Evolutionary conservation across 306 rosid species (phyloP).

Genomic region (Urtica urens): DNA sequence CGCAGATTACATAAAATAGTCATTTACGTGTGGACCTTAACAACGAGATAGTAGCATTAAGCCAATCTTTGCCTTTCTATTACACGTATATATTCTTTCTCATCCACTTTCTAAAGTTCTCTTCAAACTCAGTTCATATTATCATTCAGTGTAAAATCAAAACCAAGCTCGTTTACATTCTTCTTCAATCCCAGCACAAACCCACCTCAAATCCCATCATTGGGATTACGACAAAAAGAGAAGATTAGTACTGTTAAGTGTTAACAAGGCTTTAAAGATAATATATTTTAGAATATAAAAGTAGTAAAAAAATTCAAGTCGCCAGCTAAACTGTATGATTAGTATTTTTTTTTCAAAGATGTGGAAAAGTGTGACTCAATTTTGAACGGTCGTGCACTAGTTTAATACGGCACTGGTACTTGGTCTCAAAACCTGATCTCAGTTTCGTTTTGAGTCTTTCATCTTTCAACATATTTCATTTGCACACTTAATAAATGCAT

Average conservation of each 20-base stretch:
- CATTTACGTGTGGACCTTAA: constrained; percentile 71
- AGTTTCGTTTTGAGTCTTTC: not conserved
- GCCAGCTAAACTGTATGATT: not conserved
- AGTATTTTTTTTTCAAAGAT: not conserved
- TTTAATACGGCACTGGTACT: constrained; percentile 27
- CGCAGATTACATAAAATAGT: too few species aligned
- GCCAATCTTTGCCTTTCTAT: not conserved
- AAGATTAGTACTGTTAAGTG: not conserved
- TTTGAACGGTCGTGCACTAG: constrained; percentile 29
- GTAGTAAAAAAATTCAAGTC: constrained; percentile 12
- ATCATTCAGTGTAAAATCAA: not conserved
- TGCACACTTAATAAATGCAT: constrained; percentile 37
- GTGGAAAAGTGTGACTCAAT: constrained; percentile 12
- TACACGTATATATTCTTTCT: too few species aligned
- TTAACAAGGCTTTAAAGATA: not conserved
- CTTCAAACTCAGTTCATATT: constrained; percentile 18
- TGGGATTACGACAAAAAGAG: not conserved
- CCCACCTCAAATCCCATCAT: constrained; percentile 11
- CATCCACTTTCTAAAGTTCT: not conserved
- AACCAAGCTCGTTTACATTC: not conserved
- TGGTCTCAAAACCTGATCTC: constrained; percentile 9
- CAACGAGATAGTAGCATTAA: constrained; percentile 16
- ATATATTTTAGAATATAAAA: not conserved
- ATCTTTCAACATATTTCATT: not conserved
- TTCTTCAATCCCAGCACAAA: constrained; percentile 1